These are phyloP conservation scores for Termitomyces heimii DNA, from an alignment of 768 basidiomycete genomes.

Conservation along the genomic window DNA sequence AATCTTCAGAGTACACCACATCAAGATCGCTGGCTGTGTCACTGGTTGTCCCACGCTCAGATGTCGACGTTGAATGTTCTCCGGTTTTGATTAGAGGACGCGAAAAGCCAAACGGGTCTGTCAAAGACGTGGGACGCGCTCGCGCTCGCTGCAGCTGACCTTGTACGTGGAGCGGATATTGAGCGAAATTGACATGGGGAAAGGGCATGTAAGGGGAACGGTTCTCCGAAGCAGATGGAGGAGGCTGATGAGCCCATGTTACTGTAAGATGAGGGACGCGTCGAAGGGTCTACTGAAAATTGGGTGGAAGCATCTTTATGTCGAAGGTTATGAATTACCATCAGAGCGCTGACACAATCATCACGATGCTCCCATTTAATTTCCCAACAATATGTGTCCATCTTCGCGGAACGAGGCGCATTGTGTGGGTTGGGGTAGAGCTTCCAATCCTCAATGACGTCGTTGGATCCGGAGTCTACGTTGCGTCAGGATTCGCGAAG, in stretches of 20 bases:
- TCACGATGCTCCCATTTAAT: slow-evolving; percentile 77
- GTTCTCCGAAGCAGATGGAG: slow-evolving; percentile 12
- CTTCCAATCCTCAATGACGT: slow-evolving; percentile 13
- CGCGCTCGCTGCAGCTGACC: slow-evolving; percentile 10
- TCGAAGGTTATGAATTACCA: slow-evolving; percentile 32
- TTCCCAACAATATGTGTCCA: slow-evolving; percentile 65
- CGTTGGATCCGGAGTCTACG: not conserved
- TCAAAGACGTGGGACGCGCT: slow-evolving; percentile 5
- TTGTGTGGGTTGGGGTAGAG: slow-evolving; percentile 50
- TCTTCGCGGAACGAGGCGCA: slow-evolving; percentile 43
- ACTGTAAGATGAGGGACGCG: slow-evolving; percentile 66
- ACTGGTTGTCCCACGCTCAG: slow-evolving; percentile 2
- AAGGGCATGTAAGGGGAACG: slow-evolving; percentile 14
- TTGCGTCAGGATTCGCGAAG: not conserved
- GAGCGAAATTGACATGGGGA: slow-evolving; percentile 14
- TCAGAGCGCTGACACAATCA: slow-evolving; percentile 66
- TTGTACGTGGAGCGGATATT: slow-evolving; percentile 27
- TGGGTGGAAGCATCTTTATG: not conserved
- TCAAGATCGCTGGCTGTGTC: slow-evolving; percentile 3
- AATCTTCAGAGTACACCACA: slow-evolving; percentile 1
- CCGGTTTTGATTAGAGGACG: not conserved
- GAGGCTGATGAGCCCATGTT: slow-evolving; percentile 73
- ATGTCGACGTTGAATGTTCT: not conserved
- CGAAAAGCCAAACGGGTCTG: slow-evolving; percentile 9
- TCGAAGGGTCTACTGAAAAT: slow-evolving; percentile 52